Evolutionary conservation across 2,329 filamentous ascomycete species (phyloP), one percentile per base, ranked within the genome.

Genomic region (Monosporascus ibericus): DNA sequence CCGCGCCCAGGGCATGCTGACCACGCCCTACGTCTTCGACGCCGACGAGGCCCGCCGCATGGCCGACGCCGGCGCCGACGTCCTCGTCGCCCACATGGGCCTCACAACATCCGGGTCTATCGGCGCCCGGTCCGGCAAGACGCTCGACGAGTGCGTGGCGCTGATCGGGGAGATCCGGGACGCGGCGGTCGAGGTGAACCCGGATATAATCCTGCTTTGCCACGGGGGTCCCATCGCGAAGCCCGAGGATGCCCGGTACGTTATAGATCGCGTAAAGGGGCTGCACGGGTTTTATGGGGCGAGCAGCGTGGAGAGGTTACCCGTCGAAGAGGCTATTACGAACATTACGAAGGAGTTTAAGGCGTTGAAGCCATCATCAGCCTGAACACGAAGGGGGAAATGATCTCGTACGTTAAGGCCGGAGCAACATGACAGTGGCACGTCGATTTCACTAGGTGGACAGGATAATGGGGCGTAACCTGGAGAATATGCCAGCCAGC

Each of bases 261-360:
- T 88, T 9, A 71, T 88, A 30, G 72, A 72, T 22, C 70, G 77
- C 58, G 85, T 82, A 1, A 76, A 73, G 39, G 85, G 84, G 0
- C 71, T 88, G n/a, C 84, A 88, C 68, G 85, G 86, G 0, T 88
- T 89, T 65, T 88, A 83, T 60, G 86, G 85, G 0, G 86, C 85
- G 11, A 87, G 83, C 55, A 82, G 80, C 50, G 86, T 88, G 80
- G 85, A 88, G 67, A 71, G 85, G 44, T 67, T 88, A 55, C 85
- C 85, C 0, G 85, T 88, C 11, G 85, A 88, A 63, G 71, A 78
- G 53, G 85, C 85, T 0, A 86, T 88, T 52, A 80, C 70, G 8
- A 61, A 69, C 7, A 71, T 72, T 46, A 73, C 69, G 27, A 69
- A 60, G 60, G 53, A 22, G 3, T 71, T 71, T 44, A 71, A 71